These are phyloP conservation scores for Tetracladium maxilliforme DNA, from an alignment of 2,329 filamentous ascomycete genomes.

Conservation along the genomic window DNA sequence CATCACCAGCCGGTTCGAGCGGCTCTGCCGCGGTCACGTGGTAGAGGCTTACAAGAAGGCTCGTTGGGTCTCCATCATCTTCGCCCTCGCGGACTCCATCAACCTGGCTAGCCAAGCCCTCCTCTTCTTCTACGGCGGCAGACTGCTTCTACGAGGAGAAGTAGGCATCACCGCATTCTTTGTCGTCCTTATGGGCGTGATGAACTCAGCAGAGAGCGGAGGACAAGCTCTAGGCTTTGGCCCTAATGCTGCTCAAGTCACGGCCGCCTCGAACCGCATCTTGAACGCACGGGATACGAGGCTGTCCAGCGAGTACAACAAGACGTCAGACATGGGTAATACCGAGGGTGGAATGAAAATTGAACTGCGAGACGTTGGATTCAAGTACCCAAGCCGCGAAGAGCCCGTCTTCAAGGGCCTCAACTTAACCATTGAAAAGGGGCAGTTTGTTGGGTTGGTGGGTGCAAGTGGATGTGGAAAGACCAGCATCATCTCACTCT, in stretches of 20 bases:
- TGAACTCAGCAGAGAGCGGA: too few species aligned
- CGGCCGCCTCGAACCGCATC: conserved; percentile 44
- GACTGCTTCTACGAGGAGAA: too few species aligned
- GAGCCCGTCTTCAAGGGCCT: conserved; percentile 38
- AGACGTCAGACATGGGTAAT: conserved; percentile 2
- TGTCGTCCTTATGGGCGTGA: too few species aligned
- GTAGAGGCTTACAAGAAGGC: conserved; percentile 29
- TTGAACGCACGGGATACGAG: conserved; percentile 29
- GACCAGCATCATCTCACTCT: conserved; percentile 49
- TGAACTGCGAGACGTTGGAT: conserved; percentile 35
- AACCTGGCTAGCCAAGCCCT: conserved; percentile 42
- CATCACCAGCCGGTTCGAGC: conserved; percentile 33
- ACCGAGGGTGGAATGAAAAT: conserved; percentile 26
- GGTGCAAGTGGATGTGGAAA: conserved; percentile 58
- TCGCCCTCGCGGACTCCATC: conserved; percentile 37
- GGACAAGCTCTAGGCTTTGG: conserved; percentile 1
- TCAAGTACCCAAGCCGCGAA: conserved; percentile 39
- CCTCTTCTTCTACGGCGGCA: conserved; percentile 41
- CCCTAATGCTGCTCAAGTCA: conserved; percentile 38
- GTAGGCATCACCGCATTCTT: too few species aligned
- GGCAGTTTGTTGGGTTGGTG: conserved; percentile 55
- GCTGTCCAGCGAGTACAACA: conserved; percentile 12
- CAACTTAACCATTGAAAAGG: conserved; percentile 46
- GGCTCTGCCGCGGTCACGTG: conserved; percentile 29
- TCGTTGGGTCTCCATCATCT: conserved; percentile 30